Evolutionary conservation across 1,139 yeast species (phyloP), one percentile per base, ranked within the genome.

Genomic region (Hyphopichia fennica): DNA sequence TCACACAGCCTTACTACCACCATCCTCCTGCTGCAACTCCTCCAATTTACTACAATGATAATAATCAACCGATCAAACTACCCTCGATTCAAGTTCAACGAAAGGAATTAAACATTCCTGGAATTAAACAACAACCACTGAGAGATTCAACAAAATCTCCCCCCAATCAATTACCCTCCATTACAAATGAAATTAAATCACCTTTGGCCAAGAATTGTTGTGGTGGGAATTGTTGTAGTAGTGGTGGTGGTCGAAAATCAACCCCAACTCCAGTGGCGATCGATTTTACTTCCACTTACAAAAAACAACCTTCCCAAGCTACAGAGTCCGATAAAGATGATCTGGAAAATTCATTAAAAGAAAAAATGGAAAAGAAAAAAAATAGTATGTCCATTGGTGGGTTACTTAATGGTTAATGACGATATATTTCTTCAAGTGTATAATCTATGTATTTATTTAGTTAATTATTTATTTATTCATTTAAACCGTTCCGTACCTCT

Each of bases 371-470:
- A 11, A 27, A 27, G n/a, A 27, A 35, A 14, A 13, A 27, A 17
- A 22, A 31, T 15, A 31, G 31, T 15, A 38, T 69, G 43, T 65
- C 74, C 2, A 69, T 69, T 40, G 72, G 72, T 5, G 73, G 73
- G 1, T 49, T 69, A 29, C 61, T 69, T 41, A 69, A 69, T 47
- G 60, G 50, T 15, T 49, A 18, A 19, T 30, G 25, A 22, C 10
- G 15, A 17, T 22, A 7, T 13, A 17, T n/a, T 8, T n/a, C n/a
- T n/a, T 7, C 14, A 29, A n/a, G 13, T 22, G 40, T 35, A 35
- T 35, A 35, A 5, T 11, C 9, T 33, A 19, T 33, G 15, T 19
- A 33, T 33, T 33, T 17, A 17, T 9, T 6, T 33, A 31, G n/a
- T 13, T 17, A 31, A 17, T 5, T 33, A n/a, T 32, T 15, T 30